Evolutionary conservation across 148 eudicot species (phyloP).

Genomic region (Silene latifolia): DNA sequence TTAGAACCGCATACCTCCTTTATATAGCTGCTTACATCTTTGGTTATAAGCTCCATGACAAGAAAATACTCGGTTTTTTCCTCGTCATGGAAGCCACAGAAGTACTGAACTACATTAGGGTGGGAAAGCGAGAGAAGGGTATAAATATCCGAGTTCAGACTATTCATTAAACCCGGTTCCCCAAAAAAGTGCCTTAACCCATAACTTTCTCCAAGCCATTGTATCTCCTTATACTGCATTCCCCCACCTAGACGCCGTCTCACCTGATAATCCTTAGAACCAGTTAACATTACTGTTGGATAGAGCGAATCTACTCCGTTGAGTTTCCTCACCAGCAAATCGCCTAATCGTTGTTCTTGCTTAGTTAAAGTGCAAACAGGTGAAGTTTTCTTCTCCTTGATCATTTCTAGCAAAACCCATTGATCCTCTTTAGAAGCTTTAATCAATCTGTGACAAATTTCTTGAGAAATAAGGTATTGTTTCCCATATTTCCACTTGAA

Average conservation of each 20-base stretch:
- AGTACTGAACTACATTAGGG: constrained; percentile 45
- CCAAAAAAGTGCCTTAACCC: constrained; percentile 43
- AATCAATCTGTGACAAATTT: constrained; percentile 29
- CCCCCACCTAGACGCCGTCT: constrained; percentile 50
- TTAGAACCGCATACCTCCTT: constrained; percentile 49
- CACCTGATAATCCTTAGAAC: constrained; percentile 52
- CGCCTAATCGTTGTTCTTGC: constrained; percentile 45
- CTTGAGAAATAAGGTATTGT: constrained; percentile 53
- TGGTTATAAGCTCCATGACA: constrained; percentile 56
- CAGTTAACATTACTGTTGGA: constrained; percentile 33
- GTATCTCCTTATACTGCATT: constrained; percentile 58
- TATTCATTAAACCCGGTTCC: constrained; percentile 30
- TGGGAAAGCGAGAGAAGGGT: constrained; percentile 50
- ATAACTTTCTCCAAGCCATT: constrained; percentile 63
- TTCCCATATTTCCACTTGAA: constrained; percentile 60
- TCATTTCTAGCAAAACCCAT: constrained; percentile 44
- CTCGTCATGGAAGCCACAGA: constrained; percentile 58
- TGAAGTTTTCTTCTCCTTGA: constrained; percentile 38
- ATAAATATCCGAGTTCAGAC: constrained; percentile 32
- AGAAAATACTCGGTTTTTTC: constrained; percentile 52
- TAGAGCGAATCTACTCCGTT: constrained; percentile 32
- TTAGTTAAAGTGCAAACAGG: constrained; percentile 17
- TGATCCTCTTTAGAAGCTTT: constrained; percentile 47
- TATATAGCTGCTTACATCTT: constrained; percentile 39
- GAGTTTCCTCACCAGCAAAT: constrained; percentile 35